Percentiles rank a stretch among this genome's conserved stretches.
These are phyloP conservation scores for Erodium chrysanthum DNA, from an alignment of 441 rosid genomes.

Conservation along the genomic window DNA sequence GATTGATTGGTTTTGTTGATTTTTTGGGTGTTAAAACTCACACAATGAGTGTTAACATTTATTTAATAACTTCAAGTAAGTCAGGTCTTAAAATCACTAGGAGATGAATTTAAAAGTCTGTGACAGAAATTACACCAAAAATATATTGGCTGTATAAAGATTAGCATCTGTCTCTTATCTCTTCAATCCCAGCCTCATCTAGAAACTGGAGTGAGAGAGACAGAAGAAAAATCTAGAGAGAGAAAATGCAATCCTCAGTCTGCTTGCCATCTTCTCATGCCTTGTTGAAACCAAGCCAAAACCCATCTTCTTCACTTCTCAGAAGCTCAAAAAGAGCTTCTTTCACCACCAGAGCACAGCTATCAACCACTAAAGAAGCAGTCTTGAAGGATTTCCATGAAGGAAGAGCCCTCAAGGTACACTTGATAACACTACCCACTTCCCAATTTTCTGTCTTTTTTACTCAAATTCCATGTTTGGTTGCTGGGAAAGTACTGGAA, in stretches of 20 bases:
- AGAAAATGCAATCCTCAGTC: slow-evolving; percentile 25
- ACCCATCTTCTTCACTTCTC: slow-evolving; percentile 18
- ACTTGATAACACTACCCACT: background rate
- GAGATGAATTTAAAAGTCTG: no score
- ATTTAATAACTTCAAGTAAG: no score
- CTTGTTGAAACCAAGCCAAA: slow-evolving; percentile 27
- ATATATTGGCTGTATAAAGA: no score
- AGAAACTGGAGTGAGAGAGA: background rate
- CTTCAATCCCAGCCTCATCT: slow-evolving; percentile 6
- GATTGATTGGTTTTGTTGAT: no score
- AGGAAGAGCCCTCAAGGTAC: slow-evolving; percentile 46
- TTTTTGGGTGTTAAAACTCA: no score
- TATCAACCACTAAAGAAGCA: slow-evolving; percentile 29
- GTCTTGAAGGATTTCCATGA: slow-evolving; percentile 38
- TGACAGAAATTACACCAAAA: no score
- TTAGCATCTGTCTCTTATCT: slow-evolving; percentile 15
- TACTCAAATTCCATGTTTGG: background rate
- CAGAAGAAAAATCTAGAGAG: no score
- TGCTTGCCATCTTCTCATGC: slow-evolving; percentile 26
- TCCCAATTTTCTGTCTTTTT: background rate
- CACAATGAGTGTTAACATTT: no score
- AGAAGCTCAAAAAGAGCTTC: slow-evolving; percentile 16
- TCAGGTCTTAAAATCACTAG: no score
- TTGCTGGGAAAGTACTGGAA: background rate
- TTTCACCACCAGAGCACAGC: slow-evolving; percentile 26